Percentiles rank a stretch among this genome's conserved stretches.
Evolutionary conservation across 2,329 filamentous ascomycete species (phyloP).

Genomic region (Canariomyces notabilis): DNA sequence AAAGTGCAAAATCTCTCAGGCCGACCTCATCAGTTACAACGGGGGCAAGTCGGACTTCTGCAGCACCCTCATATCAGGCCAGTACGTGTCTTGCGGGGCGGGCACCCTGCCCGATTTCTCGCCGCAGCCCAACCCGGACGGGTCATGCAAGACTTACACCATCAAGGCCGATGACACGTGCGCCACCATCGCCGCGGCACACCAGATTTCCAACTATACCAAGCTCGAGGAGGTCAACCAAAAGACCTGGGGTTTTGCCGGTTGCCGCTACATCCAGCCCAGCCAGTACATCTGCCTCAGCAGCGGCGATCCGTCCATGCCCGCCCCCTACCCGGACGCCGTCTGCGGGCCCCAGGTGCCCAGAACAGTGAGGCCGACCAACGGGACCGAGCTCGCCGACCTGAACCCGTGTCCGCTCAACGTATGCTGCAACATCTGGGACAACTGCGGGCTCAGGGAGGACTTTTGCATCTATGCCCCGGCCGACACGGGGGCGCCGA

Average conservation of each 20-base stretch:
- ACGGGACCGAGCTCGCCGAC: conserved; percentile 25
- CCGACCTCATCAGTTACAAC: no score
- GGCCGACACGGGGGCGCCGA: conserved; percentile 13
- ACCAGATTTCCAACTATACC: no score
- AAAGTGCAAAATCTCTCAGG: no score
- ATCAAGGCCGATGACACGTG: no score
- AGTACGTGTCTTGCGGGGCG: no score
- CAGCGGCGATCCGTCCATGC: conserved; percentile 34
- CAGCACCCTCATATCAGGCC: no score
- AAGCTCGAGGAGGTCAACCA: conserved; percentile 36
- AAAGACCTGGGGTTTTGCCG: conserved; percentile 36
- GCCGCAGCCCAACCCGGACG: no score
- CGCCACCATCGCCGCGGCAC: no score
- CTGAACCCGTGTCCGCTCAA: conserved; percentile 45
- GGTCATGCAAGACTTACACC: no score
- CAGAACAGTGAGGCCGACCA: conserved; percentile 8
- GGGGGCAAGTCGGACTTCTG: no score
- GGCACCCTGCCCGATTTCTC: no score
- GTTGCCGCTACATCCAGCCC: conserved; percentile 25
- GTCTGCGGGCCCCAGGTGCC: conserved; percentile 31
- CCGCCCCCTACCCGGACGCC: conserved; percentile 30
- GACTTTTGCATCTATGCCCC: conserved; percentile 30
- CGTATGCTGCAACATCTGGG: conserved; percentile 36
- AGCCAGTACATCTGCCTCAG: conserved; percentile 34
- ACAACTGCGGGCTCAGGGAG: conserved; percentile 27